A percentile compares a stretch with the other conserved stretches of the same genome.
Evolutionary conservation across 78 protist species (phyloP).

Genomic region (Monocercomonoides exilis): DNA sequence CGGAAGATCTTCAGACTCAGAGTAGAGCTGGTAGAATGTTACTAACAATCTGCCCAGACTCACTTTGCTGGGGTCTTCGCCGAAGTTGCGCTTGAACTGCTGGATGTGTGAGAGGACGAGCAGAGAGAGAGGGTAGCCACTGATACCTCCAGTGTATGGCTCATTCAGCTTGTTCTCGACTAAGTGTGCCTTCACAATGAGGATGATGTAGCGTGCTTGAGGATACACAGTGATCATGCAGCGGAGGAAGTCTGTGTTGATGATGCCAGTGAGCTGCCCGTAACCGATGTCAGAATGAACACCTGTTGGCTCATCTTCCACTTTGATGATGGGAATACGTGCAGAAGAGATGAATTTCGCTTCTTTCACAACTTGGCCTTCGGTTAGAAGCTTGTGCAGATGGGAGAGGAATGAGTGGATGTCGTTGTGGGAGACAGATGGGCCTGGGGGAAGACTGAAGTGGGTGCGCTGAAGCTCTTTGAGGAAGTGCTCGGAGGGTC

Average conservation of each 20-base stretch:
- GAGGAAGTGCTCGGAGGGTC: too few species aligned
- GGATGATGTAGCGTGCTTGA: background rate
- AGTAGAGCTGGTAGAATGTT: conserved; percentile 43
- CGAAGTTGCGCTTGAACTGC: conserved; percentile 11
- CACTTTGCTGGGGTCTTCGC: background rate
- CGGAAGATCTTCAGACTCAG: background rate
- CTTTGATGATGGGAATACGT: conserved; percentile 51
- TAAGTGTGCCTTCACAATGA: conserved; percentile 55
- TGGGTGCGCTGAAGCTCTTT: too few species aligned
- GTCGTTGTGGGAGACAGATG: background rate
- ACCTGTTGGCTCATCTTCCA: conserved; percentile 9
- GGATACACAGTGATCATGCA: background rate
- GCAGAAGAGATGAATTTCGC: conserved; percentile 48
- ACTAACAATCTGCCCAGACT: conserved; percentile 40
- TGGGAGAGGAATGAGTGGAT: background rate
- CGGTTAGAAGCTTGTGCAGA: background rate
- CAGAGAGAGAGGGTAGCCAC: conserved; percentile 44
- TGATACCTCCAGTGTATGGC: conserved; percentile 62
- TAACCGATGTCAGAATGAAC: conserved; percentile 49
- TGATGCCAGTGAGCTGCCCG: conserved; percentile 26
- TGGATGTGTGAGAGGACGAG: conserved; percentile 52
- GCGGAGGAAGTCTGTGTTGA: background rate
- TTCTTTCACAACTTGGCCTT: background rate
- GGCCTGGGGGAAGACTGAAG: background rate
- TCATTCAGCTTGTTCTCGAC: conserved; percentile 55